phyloP scores from a whole-genome alignment of 1,284 basidiomycete genomes.

The Ustilago shanxiensis region DNA sequence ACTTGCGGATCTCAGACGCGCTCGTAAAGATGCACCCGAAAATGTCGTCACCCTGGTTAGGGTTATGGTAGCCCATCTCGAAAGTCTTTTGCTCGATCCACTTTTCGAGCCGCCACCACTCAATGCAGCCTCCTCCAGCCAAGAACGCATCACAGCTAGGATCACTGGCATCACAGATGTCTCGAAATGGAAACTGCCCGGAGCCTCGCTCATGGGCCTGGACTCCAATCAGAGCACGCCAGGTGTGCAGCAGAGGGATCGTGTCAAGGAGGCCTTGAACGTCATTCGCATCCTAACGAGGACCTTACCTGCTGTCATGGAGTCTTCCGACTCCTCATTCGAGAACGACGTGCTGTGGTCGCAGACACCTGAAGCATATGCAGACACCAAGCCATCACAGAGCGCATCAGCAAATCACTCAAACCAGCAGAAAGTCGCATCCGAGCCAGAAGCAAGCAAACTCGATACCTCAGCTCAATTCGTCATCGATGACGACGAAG shows the following conservation, averaged over 20 bases:
- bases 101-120: slow-evolving; percentile 54
- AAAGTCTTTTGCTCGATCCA: slow-evolving; percentile 61
- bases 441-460: slow-evolving; percentile 40
- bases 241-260: slow-evolving; percentile 34
- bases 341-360: slow-evolving; percentile 55
- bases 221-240: slow-evolving; percentile 8
- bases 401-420: background rate
- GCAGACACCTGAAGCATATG: slow-evolving; percentile 25
- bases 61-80: slow-evolving; percentile 63
- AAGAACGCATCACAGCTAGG: slow-evolving; percentile 10
- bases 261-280: slow-evolving; percentile 63
- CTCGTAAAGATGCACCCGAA: slow-evolving; percentile 54
- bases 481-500: slow-evolving; percentile 63
- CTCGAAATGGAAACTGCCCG: slow-evolving; percentile 34
- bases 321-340: slow-evolving; percentile 27
- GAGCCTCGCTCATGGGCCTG: slow-evolving; percentile 24
- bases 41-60: slow-evolving; percentile 63
- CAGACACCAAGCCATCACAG: slow-evolving; percentile 10
- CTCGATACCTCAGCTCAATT: slow-evolving; percentile 59
- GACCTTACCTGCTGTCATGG: slow-evolving; percentile 59
- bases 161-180: slow-evolving; percentile 29
- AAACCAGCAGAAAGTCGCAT: background rate
- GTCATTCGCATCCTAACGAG: slow-evolving; percentile 63
- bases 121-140: slow-evolving; percentile 12
- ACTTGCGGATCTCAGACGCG: slow-evolving; percentile 54